A percentile compares a stretch with the other conserved stretches of the same genome.
Evolutionary conservation across 2,329 filamentous ascomycete species (phyloP).

Genomic region (Metarhizium album): DNA sequence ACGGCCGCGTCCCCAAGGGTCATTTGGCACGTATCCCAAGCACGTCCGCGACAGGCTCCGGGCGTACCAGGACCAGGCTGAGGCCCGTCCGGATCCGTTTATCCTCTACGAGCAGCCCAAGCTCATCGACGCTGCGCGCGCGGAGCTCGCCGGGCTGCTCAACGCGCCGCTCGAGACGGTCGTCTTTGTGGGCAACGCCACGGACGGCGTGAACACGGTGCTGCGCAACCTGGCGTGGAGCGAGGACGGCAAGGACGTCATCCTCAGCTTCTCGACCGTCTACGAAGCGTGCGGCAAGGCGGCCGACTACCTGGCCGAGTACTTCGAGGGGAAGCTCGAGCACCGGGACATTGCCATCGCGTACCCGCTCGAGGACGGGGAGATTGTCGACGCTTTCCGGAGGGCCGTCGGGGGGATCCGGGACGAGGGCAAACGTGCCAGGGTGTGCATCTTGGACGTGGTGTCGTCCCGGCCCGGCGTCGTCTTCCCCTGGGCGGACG

Average conservation of each 20-base stretch:
- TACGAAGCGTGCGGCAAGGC: conserved; percentile 72
- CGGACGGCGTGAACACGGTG: conserved; percentile 65
- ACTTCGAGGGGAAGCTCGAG: conserved; percentile 33
- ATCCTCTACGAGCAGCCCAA: conserved; percentile 56
- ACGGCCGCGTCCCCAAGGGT: conserved; percentile 43
- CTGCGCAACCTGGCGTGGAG: conserved; percentile 64
- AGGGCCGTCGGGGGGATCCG: conserved; percentile 42
- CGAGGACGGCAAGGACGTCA: conserved; percentile 61
- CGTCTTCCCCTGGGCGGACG: conserved; percentile 62
- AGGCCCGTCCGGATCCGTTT: conserved; percentile 64
- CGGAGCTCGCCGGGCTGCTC: conserved; percentile 56
- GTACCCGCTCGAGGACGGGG: conserved; percentile 62
- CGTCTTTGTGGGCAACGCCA: conserved; percentile 76
- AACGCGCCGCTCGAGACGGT: conserved; percentile 54
- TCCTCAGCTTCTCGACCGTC: conserved; percentile 67
- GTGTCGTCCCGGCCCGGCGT: conserved; percentile 72
- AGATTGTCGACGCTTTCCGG: conserved; percentile 51
- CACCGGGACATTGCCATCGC: conserved; percentile 45
- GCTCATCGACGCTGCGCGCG: conserved; percentile 55
- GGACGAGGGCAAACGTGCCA: conserved; percentile 48
- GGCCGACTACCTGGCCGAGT: conserved; percentile 61
- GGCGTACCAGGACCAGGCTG: conserved; percentile 54
- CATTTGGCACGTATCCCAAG: conserved; percentile 66
- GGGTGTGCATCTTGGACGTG: conserved; percentile 62
- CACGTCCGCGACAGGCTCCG: conserved; percentile 48